A percentile compares a stretch with the other conserved stretches of the same genome.
phyloP scores from a whole-genome alignment of 306 rosid species.

The Medicago arabica region DNA sequence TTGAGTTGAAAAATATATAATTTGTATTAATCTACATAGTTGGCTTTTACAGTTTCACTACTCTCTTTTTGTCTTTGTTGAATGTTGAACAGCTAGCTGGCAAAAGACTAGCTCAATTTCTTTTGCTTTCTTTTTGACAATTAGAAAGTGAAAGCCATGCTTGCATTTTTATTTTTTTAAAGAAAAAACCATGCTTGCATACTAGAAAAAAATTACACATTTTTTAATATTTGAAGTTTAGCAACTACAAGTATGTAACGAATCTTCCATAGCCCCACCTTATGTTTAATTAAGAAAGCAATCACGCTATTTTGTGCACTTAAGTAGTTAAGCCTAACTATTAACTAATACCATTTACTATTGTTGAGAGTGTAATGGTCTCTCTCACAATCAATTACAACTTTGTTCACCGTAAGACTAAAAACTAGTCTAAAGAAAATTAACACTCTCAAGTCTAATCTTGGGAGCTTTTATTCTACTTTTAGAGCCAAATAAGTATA shows the following conservation, averaged over 20 bases:
- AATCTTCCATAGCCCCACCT: slow-evolving; percentile 11
- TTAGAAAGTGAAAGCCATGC: slow-evolving; percentile 1
- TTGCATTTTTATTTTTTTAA: too few relatives aligned
- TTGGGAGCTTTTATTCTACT: too few relatives aligned
- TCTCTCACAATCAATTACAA: background rate
- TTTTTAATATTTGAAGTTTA: background rate
- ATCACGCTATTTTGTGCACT: background rate
- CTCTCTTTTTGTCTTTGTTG: too few relatives aligned
- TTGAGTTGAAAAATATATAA: too few relatives aligned
- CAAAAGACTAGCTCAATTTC: too few relatives aligned
- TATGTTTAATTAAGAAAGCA: background rate
- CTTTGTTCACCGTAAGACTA: background rate
- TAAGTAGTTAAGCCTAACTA: slow-evolving; percentile 25
- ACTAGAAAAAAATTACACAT: background rate
- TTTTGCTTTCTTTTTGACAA: background rate
- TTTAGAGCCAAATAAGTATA: too few relatives aligned
- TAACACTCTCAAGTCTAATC: too few relatives aligned
- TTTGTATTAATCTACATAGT: too few relatives aligned
- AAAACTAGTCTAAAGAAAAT: too few relatives aligned
- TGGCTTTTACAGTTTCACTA: too few relatives aligned
- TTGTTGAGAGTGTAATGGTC: slow-evolving; percentile 1
- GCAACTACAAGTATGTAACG: slow-evolving; percentile 9
- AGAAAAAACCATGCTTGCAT: too few relatives aligned
- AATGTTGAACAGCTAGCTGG: too few relatives aligned
- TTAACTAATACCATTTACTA: slow-evolving; percentile 5